phyloP scores from a whole-genome alignment of 352 stramenopile species.

The Blastocystis hominis region DNA sequence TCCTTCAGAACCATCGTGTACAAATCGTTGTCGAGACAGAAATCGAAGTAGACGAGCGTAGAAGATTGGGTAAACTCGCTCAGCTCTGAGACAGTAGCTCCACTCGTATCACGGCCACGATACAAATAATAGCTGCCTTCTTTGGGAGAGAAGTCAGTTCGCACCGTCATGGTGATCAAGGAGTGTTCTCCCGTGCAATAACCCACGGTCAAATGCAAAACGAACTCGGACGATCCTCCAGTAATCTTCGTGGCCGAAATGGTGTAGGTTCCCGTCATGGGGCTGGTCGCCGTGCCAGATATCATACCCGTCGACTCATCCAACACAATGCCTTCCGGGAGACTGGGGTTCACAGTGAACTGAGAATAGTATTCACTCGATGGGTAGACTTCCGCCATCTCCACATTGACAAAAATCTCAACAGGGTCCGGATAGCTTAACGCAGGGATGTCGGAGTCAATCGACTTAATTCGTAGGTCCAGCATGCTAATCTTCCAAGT shows the following conservation, averaged over 20 bases:
- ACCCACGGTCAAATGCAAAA: background rate
- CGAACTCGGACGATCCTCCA: background rate
- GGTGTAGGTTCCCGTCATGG: background rate
- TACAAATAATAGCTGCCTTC: background rate
- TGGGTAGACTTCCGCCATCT: slow-evolving; percentile 46
- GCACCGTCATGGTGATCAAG: background rate
- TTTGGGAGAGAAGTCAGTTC: background rate
- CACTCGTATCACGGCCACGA: background rate
- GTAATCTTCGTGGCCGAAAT: slow-evolving; percentile 28
- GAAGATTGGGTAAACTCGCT: background rate
- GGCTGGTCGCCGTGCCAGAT: background rate
- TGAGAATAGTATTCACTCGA: background rate
- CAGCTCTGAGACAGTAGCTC: background rate
- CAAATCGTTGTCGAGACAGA: background rate
- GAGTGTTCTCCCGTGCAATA: background rate
- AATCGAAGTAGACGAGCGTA: background rate
- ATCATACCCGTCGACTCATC: slow-evolving; percentile 21
- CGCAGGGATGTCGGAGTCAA: background rate
- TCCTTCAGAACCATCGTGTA: background rate
- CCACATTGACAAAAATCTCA: background rate
- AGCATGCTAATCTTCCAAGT: background rate
- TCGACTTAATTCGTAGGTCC: background rate
- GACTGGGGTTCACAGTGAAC: background rate
- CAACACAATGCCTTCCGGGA: background rate
- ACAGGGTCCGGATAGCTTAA: background rate